Evolutionary conservation across 768 basidiomycete genomes (phyloP), one percentile per base, ranked within the genome.

Genomic region (Solioccasus polychromus): DNA sequence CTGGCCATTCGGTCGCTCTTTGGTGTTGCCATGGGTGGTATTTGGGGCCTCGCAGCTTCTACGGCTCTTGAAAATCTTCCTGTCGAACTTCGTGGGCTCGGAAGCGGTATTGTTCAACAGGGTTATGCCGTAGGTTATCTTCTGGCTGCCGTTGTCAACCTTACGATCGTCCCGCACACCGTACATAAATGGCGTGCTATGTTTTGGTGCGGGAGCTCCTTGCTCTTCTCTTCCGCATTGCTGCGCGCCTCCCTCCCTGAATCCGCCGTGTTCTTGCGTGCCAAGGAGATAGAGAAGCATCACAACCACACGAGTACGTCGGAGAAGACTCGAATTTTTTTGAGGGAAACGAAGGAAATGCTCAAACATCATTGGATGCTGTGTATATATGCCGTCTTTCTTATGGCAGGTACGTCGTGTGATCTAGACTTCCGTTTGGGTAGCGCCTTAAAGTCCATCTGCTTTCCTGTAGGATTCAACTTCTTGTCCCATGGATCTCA

Each of bases 71-170:
- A 97, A 62, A 93, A 92, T 60, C 76, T 95, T 14, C 93, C 93
- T 0, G 83, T 88, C n/a, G 87, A 90, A 57, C 80, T 82, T 23
- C 87, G 94, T 61, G 95, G 95, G 26, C 71, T 96, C 5, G 84
- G 83, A 4, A 85, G 82, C 26, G 94, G 95, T 10, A 72, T 96
- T 43, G 64, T 98, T 11, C 94, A 97, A 55, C 83, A 94, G 62
- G 94, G 92, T n/a, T 95, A 95, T 57, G 88, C 91, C 0, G 75
- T 83, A 8, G 93, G 94, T 3, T 94, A 85, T 61, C 80, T 96
- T 17, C 51, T 95, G 44, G 87, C 91, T 0, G 92, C 92, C 3
- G 76, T 88, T 42, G 77, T 93, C 71, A 92, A 92, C 59, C 72
- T 94, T 29, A 75, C 68, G 8, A 68, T 88, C 31, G 85, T 69